Evolutionary conservation across 2,329 filamentous ascomycete species (phyloP), one percentile per base, ranked within the genome.

Genomic region (Fusarium musae): DNA sequence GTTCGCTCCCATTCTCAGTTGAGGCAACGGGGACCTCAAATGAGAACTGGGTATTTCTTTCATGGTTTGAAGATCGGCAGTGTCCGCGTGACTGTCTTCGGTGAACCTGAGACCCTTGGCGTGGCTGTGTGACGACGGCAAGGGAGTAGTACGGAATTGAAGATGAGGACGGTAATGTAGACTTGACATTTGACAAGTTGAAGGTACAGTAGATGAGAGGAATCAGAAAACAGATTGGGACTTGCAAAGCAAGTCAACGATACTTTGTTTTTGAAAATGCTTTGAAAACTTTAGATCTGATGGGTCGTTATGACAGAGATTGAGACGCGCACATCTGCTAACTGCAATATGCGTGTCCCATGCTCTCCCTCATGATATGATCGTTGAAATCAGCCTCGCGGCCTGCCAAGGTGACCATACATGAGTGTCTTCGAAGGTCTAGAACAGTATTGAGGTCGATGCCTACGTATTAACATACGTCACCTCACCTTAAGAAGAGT

Each of bases 221-320:
- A 13, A 1, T 3, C 2, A 9, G 1, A 13, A 1, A 4, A 3
- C 1, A 19, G 3, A 23, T 15, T 15, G 3, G 0, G 2, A 8
- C 1, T 11, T 9, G 17, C 2, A 6, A 19, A 19, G 0, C 1
- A 19, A 15, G 12, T 52, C n/a, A 26, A 6, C 1, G 2, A 52
- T 6, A 28, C 19, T 9, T 16, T n/a, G n/a, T n/a, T n/a, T n/a
- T n/a, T n/a, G n/a, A n/a, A n/a, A n/a, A n/a, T n/a, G n/a, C n/a
- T n/a, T n/a, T n/a, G n/a, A n/a, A n/a, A n/a, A 17, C 5, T 21
- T 30, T 4, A 8, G 11, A 11, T n/a, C 7, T 6, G 3, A 40
- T n/a, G 23, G 5, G 9, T 3, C 0, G 5, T 12, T 2, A 9
- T 26, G 26, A 10, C 2, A 19, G 4, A 21, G 1, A 8, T 3